phyloP scores from a whole-genome alignment of 1,284 basidiomycete genomes.

The Ceratobasidium sp. region DNA sequence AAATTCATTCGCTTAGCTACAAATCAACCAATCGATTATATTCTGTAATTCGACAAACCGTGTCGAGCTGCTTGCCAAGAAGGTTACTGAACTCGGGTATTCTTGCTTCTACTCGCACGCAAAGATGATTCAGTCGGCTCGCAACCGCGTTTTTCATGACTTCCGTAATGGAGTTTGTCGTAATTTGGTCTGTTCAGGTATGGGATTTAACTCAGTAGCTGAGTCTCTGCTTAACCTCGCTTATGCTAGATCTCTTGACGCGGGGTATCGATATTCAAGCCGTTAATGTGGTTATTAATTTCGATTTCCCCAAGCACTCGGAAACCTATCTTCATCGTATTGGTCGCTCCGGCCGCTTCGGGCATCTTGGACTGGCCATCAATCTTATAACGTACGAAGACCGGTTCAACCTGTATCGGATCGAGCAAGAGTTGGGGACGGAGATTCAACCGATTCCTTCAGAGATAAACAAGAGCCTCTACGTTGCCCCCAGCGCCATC shows the following conservation, averaged over 20 bases:
- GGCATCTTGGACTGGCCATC: constrained; percentile 97
- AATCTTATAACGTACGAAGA: constrained; percentile 98
- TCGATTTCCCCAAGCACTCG: constrained; percentile 98
- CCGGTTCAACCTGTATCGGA: constrained; percentile 96
- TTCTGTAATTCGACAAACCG: constrained; percentile 99
- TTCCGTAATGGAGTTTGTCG: constrained; percentile 98
- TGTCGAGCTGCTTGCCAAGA: constrained; percentile 98
- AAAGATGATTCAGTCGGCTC: constrained; percentile 98
- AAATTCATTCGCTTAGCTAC: constrained; percentile 70
- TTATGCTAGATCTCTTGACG: constrained; percentile 85
- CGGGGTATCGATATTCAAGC: constrained; percentile 99
- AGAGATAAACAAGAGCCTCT: constrained; percentile 91
- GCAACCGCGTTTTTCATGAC: constrained; percentile 99
- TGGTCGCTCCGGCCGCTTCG: constrained; percentile 97
- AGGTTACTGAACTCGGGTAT: constrained; percentile 99
- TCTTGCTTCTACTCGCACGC: constrained; percentile 99
- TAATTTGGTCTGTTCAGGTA: constrained; percentile 91
- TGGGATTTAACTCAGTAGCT: constrained; percentile 39
- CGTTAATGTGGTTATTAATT: constrained; percentile 99
- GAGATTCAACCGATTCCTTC: constrained; percentile 98
- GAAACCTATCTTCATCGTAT: constrained; percentile 99
- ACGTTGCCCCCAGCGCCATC: constrained; percentile 69
- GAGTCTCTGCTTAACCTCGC: constrained; percentile 5
- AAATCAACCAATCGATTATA: constrained; percentile 99
- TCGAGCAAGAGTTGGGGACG: constrained; percentile 98